A percentile compares a stretch with the other conserved stretches of the same genome.
phyloP scores from a whole-genome alignment of 2,329 filamentous ascomycete species.

The Talaromyces funiculosus region DNA sequence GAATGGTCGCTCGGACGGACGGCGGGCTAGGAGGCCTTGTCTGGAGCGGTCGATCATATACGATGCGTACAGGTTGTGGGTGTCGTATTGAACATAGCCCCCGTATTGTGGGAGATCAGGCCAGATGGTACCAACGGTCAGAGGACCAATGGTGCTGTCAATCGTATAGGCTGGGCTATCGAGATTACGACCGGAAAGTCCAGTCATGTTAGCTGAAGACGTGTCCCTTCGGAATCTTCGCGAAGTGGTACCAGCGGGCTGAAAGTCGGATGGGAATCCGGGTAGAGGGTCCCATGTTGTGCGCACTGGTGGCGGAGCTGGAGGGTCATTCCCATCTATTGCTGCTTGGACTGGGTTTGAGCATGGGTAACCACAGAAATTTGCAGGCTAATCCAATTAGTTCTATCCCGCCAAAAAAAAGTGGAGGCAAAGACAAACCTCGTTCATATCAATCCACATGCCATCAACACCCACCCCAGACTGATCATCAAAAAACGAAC shows the following conservation, averaged over 20 bases:
- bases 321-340: conserved; percentile 44
- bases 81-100: conserved; percentile 65
- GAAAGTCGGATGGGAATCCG: conserved; percentile 63
- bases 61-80: conserved; percentile 69
- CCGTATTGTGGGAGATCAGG: conserved; percentile 61
- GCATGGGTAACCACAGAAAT: conserved; percentile 54
- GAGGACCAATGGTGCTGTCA: conserved; percentile 52
- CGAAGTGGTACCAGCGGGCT: conserved; percentile 42
- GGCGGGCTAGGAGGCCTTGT: conserved; percentile 59
- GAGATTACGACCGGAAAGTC: conserved; percentile 58
- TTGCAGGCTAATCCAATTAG: conserved; percentile 30
- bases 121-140: conserved; percentile 55
- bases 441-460: conserved; percentile 70
- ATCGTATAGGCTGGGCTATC: conserved; percentile 62
- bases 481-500: conserved; percentile 56
- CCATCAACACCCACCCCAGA: conserved; percentile 69
- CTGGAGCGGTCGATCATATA: conserved; percentile 63
- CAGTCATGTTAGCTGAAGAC: conserved; percentile 25
- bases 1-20: conserved; percentile 60
- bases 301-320: conserved; percentile 57
- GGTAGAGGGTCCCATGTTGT: conserved; percentile 62
- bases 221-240: background rate
- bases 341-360: conserved; percentile 49
- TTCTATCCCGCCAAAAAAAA: no score
- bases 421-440: conserved; percentile 36